phyloP scores from a whole-genome alignment of 352 stramenopile genomes.

The Globisporangium cylindrosporum region DNA sequence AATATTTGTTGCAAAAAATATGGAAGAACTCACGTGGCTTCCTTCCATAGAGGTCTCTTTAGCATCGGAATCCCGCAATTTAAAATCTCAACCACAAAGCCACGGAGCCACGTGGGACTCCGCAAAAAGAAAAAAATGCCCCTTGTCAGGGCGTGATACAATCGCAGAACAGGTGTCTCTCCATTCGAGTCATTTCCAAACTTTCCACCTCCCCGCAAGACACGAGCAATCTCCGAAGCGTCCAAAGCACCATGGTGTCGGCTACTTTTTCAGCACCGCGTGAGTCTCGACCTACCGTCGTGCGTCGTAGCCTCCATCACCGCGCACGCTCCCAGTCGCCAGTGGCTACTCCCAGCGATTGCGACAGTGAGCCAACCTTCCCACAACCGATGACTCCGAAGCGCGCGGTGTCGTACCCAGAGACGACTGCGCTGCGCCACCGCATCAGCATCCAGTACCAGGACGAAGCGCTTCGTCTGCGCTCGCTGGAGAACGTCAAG shows the following conservation, averaged over 20 bases:
- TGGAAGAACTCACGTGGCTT: not conserved
- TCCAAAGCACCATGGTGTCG: not conserved
- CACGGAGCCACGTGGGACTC: not conserved
- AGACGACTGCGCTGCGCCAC: not conserved
- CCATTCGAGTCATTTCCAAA: not conserved
- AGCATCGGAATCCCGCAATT: too few species aligned
- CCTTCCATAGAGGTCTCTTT: too few species aligned
- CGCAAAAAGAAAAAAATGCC: too few species aligned
- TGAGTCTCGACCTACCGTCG: not conserved
- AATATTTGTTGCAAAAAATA: not conserved
- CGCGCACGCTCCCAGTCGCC: not conserved
- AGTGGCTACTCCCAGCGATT: not conserved
- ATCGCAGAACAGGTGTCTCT: not conserved
- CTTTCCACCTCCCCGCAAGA: not conserved
- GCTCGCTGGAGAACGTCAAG: constrained; percentile 27
- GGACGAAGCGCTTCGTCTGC: constrained; percentile 41
- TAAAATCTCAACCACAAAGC: too few species aligned
- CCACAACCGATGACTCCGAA: not conserved
- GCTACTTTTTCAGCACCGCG: not conserved
- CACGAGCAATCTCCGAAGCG: not conserved
- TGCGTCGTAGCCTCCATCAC: not conserved
- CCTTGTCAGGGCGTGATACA: not conserved
- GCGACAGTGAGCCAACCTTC: not conserved
- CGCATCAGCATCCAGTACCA: constrained; percentile 30
- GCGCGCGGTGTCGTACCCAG: not conserved